phyloP scores from a whole-genome alignment of 1,139 yeast species.

The Zygosaccharomyces pseudobailii region DNA sequence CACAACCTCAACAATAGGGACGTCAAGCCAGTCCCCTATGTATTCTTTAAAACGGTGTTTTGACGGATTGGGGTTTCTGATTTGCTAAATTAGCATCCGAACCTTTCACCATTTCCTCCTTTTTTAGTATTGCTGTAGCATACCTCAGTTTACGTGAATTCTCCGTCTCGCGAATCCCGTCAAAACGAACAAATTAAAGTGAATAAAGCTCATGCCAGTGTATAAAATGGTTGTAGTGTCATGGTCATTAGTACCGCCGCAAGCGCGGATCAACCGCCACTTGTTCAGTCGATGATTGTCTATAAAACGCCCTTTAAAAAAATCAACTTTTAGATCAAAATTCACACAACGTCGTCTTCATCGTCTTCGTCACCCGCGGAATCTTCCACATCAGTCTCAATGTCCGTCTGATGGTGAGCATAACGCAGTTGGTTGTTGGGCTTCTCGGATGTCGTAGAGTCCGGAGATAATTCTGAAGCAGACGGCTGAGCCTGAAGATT shows the following conservation, averaged over 20 bases:
- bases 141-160: neutral
- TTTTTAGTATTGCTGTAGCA: neutral
- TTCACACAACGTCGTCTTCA: neutral
- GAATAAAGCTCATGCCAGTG: neutral
- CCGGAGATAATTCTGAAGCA: slow-evolving; percentile 10
- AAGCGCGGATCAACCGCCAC: neutral
- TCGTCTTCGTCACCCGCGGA: slow-evolving; percentile 7
- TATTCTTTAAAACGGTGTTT: neutral
- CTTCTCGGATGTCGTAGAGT: slow-evolving; percentile 3
- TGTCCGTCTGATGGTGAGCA: slow-evolving; percentile 19
- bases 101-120: neutral
- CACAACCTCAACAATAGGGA: neutral
- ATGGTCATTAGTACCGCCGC: neutral
- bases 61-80: neutral
- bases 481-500: slow-evolving; percentile 12
- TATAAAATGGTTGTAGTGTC: neutral
- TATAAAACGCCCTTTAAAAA: neutral
- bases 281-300: neutral
- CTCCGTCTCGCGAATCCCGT: neutral
- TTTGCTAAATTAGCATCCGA: neutral
- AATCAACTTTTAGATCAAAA: neutral
- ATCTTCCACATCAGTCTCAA: slow-evolving; percentile 22
- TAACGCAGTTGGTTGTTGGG: slow-evolving; percentile 6
- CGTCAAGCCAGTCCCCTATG: neutral
- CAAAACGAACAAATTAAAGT: neutral